Base-by-base conservation (phyloP, 495 filamentous ascomycete species). In the Aspergillus ostianus region DNA sequence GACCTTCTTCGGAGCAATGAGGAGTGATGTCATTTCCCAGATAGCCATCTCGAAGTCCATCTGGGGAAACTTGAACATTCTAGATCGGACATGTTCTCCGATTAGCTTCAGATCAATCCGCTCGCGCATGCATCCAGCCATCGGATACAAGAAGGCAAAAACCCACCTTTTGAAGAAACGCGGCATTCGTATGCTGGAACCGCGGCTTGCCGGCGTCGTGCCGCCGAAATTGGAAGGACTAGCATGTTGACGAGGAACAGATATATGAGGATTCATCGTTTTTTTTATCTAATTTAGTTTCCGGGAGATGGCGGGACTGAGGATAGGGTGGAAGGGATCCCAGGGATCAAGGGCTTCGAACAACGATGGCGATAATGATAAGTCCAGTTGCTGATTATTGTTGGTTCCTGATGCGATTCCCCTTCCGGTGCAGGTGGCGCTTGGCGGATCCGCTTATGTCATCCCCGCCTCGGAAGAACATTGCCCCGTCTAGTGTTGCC, bases 1-100 rank as follows among this genome's bases (percentile, higher is more conserved):
- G 55, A 91, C 88, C 67, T 89, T 89, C 76, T 90, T 90, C 0
- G 88, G 88, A 44, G 87, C 85, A 62, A 90, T 85, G 62, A 91
- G 78, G 53, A 91, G 76, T 57, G 79, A 82, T 55, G 84, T 87
- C 88, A 91, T 91, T 72, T 91, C 88, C 88, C 88, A 91, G 62
- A 88, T 84, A 10, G 88, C 88, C 84, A 89, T 88, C 61, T 87
- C 84, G 73, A 87, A 87, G 69, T 87, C 84, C 84, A 87, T 87
- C 60, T 87, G 84, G 20, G 84, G 84, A 63, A 87, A 87, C 67
- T 87, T 87, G 73, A 87, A 85, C 53, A 87, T 69, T 51, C 84
- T 84, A 30, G 6, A 51, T 6, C 41, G 27, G 17, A 32, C 15
- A 53, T 12, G n/a, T 29, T 6, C 29, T 26, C 29, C 60, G 69